Conservation (phyloP, 495 filamentous ascomycete genomes). For the Lasiosphaeria hispida region DNA sequence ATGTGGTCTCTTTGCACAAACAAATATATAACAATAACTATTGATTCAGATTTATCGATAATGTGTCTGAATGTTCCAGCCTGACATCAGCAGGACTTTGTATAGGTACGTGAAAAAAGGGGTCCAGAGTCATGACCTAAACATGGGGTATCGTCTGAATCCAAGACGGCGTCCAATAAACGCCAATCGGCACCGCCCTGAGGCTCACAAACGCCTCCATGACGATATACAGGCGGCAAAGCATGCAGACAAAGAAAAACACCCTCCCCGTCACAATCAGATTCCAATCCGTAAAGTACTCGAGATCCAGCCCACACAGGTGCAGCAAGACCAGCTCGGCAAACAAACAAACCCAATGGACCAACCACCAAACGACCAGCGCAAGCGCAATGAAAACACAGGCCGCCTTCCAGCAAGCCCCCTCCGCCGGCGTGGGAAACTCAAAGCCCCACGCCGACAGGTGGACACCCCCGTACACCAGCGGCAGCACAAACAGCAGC, state of each 20-base stretch:
- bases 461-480: constrained; percentile 11
- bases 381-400: not conserved
- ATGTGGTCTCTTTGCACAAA: too few species aligned
- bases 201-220: constrained; percentile 14
- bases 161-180: constrained; percentile 18
- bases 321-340: not conserved
- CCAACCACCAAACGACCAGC: not conserved
- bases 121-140: too few species aligned
- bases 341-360: not conserved
- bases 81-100: too few species aligned
- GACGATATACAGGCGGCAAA: constrained; percentile 7
- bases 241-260: not conserved
- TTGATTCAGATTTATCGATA: too few species aligned
- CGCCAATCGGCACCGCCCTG: constrained; percentile 9
- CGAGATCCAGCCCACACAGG: not conserved
- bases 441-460: constrained; percentile 11
- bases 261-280: not conserved
- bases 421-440: constrained; percentile 11
- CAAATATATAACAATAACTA: too few species aligned
- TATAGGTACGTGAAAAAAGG: too few species aligned
- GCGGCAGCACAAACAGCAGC: not conserved
- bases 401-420: constrained; percentile 3
- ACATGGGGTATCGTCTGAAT: constrained; percentile 22
- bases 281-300: too few species aligned
- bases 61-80: too few species aligned